Base-by-base conservation (phyloP, 1,139 yeast genomes). In the Protomyces inundatus region DNA sequence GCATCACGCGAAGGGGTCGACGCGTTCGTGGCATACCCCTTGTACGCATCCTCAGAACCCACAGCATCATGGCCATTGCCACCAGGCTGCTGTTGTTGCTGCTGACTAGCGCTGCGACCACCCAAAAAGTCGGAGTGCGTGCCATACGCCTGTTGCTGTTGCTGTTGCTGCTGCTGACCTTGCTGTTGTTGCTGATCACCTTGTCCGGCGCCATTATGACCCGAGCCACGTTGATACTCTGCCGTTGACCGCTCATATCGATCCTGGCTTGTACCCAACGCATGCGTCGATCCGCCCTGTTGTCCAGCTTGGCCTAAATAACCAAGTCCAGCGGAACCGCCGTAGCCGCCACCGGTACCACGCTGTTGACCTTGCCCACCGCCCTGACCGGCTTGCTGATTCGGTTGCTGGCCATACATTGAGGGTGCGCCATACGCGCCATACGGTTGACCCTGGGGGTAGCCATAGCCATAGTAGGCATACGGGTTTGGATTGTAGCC, bases 391-490 rank as follows among this genome's bases (percentile, higher is more conserved):
- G 51, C 39, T 12, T 51, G 61, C 33, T 57, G 61, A 14, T 9
- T 23, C 16, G 48, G 48, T 42, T 51, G 62, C 36, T 58, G 62
- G 5, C 56, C 62, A 34, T 58, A 58, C 56, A 58, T 52, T 1
- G 48, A 42, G 12, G 52, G 62, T 9, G 39, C 55, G 10, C 61
- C 61, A 35, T 58, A 58, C 9, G 53, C 55, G 33, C 56, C 53
- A 39, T 58, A 55, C 1, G 51, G 61, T 37, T 57, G 61, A 30
- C 52, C 56, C 23, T 58, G 62, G 9, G 62, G 62, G 32, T 51
- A 58, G 12, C 56, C 62, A 52, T 58, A 58, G 34, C 62, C 62
- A 16, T 58, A 58, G 45, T 58, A 58, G n/a, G 62, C 62, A 42
- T 58, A 58, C 14, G 62, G 62, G 45, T 58, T 58, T n/a, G 61